Conservation (phyloP, 768 basidiomycete species). For the Xerocomellus intermedius region DNA sequence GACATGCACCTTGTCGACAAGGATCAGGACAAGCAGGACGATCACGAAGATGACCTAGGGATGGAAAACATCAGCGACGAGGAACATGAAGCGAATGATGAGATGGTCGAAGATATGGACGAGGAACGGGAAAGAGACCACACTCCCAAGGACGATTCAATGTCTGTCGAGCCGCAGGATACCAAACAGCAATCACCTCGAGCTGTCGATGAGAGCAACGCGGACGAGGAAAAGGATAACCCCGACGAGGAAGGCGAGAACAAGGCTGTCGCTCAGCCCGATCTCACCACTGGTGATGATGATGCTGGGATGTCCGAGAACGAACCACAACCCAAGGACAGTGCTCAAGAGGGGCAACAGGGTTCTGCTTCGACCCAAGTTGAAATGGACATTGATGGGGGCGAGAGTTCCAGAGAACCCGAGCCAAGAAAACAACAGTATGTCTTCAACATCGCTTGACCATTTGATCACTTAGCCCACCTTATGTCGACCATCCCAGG, state of each 20-base stretch:
- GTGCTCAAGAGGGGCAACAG: slow-evolving; percentile 21
- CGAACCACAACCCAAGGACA: slow-evolving; percentile 18
- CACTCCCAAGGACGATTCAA: slow-evolving; percentile 18
- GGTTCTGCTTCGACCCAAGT: slow-evolving; percentile 14
- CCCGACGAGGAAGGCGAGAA: slow-evolving; percentile 29
- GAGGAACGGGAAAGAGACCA: slow-evolving; percentile 9
- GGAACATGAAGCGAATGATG: slow-evolving; percentile 22
- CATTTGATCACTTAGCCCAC: neutral
- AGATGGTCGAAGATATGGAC: slow-evolving; percentile 27
- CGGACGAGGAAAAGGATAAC: slow-evolving; percentile 27
- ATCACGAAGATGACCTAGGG: slow-evolving; percentile 22
- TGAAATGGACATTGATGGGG: slow-evolving; percentile 10
- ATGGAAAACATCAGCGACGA: slow-evolving; percentile 41
- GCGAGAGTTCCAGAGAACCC: slow-evolving; percentile 28
- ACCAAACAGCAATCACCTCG: slow-evolving; percentile 17
- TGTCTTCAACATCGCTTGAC: neutral
- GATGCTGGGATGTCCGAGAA: slow-evolving; percentile 18
- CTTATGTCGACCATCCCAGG: slow-evolving; percentile 5
- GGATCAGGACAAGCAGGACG: slow-evolving; percentile 28
- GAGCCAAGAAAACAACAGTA: slow-evolving; percentile 14
- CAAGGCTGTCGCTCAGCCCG: slow-evolving; percentile 35
- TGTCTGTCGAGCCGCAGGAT: slow-evolving; percentile 25
- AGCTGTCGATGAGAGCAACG: slow-evolving; percentile 16
- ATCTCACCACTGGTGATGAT: slow-evolving; percentile 31
- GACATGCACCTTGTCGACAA: slow-evolving; percentile 68